Percentiles rank a stretch among this genome's conserved stretches.
Conservation (phyloP, 441 rosid genomes). For the Mallotus repandus region DNA sequence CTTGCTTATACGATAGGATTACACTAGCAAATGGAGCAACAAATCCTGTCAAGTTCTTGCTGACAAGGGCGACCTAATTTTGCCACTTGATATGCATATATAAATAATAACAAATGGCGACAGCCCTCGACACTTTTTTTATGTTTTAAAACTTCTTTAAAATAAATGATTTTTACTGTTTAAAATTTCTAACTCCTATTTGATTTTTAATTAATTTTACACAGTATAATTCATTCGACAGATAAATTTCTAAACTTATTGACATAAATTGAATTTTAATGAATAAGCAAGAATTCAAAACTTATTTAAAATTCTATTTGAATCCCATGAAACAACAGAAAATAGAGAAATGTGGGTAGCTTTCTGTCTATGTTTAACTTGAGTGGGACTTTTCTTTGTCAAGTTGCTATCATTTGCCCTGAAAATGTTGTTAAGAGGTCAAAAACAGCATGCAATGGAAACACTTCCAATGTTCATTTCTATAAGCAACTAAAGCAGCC, state of each 20-base stretch:
- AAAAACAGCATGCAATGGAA: background rate
- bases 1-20: background rate
- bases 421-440: conserved; percentile 8
- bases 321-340: background rate
- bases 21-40: background rate
- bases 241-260: too few species aligned
- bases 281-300: too few species aligned
- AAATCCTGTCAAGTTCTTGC: conserved; percentile 6
- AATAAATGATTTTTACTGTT: too few species aligned
- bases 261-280: too few species aligned
- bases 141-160: too few species aligned
- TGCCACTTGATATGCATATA: too few species aligned
- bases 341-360: background rate
- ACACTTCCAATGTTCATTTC: background rate
- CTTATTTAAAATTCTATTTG: background rate
- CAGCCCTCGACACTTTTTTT: too few species aligned
- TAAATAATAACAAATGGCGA: too few species aligned
- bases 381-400: background rate
- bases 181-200: too few species aligned
- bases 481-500: background rate
- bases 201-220: too few species aligned
- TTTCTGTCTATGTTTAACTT: background rate
- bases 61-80: background rate
- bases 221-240: too few species aligned
- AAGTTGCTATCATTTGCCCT: conserved; percentile 7